Evolutionary conservation across 179 eudicot species (phyloP), one percentile per base, ranked within the genome.

Genomic region (Beta corolliflora): DNA sequence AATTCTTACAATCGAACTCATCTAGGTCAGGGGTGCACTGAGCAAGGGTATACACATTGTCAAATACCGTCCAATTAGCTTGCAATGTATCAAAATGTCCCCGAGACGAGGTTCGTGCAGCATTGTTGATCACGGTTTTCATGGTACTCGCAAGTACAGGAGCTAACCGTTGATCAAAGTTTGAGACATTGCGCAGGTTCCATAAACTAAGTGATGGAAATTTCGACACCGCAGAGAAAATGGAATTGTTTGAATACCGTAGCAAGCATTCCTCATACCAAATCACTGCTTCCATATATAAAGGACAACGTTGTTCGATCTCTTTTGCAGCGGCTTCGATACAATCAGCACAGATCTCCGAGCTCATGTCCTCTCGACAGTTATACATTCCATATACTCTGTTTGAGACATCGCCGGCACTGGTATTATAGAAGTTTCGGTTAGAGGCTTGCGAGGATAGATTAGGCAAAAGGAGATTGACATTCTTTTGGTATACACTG

Each of bases 181-280:
- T 64, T 4, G 83, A 50, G 16, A 82, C 80, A 3, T 75, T 69
- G 67, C 3, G 0, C 4, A 5, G 0, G 50, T 21, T 71, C 74
- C 54, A 45, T 0, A 4, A 5, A 29, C 5, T 3, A 3, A 8
- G 21, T 3, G 9, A 23, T 8, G 29, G 55, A 54, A 0, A 2
- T 5, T 21, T 60, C 52, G 75, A 64, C 9, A 25, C 9, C 5
- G 12, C 12, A 14, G 82, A 81, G 71, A 81, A 81, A 18, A 84
- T 78, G 19, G 68, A 41, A 41, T 80, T 80, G 75, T 85, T 69
- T 45, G 87, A 59, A 79, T 78, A 85, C n/a, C 84, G 77, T 21
- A 85, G 45, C 79, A 65, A 77, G 72, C 86, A 81, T 29, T 80
- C 80, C n/a, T 63, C 6, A 59, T 80, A 84, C 86, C 86, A 68